Percentiles rank a stretch among this genome's conserved stretches.
Conservation (phyloP, 805 yeast genomes). For the Kuraishia ogatae region DNA sequence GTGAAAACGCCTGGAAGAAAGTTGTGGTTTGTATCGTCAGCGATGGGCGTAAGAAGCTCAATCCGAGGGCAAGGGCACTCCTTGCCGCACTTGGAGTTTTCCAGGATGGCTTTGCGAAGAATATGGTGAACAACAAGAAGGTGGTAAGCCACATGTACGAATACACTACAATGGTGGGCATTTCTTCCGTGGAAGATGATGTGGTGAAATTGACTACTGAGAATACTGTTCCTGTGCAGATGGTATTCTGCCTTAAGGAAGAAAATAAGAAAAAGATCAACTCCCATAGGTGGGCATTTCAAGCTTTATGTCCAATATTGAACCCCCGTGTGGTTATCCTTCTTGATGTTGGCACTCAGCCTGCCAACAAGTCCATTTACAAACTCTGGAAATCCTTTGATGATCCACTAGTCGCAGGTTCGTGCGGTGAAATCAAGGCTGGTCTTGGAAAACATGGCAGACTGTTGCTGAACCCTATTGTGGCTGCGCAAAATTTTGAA, state of each 20-base stretch:
- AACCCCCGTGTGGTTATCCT: conserved; percentile 78
- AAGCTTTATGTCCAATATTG: conserved; percentile 78
- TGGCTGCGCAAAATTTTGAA: conserved; percentile 95
- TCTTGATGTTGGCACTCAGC: conserved; percentile 92
- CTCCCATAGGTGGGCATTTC: conserved; percentile 95
- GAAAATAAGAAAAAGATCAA: conserved; percentile 84
- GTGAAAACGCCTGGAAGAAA: conserved; percentile 92
- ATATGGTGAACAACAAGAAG: conserved; percentile 71
- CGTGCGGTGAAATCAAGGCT: conserved; percentile 95
- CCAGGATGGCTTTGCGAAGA: conserved; percentile 94
- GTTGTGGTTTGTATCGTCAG: conserved; percentile 83
- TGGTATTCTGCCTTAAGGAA: conserved; percentile 85
- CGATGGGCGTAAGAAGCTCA: conserved; percentile 84
- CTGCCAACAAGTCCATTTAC: conserved; percentile 75
- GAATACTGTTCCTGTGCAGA: conserved; percentile 70
- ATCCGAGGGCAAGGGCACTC: conserved; percentile 70
- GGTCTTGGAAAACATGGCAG: conserved; percentile 51
- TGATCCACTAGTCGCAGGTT: conserved; percentile 82
- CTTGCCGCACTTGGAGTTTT: conserved; percentile 83
- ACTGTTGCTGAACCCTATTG: conserved; percentile 69
- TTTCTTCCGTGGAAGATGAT: conserved; percentile 48
- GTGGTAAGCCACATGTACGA: conserved; percentile 89
- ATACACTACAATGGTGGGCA: conserved; percentile 87
- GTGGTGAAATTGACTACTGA: conserved; percentile 62
- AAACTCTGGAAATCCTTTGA: conserved; percentile 85